phyloP scores from a whole-genome alignment of 345 rosid genomes.

The Syzygium oleosum region DNA sequence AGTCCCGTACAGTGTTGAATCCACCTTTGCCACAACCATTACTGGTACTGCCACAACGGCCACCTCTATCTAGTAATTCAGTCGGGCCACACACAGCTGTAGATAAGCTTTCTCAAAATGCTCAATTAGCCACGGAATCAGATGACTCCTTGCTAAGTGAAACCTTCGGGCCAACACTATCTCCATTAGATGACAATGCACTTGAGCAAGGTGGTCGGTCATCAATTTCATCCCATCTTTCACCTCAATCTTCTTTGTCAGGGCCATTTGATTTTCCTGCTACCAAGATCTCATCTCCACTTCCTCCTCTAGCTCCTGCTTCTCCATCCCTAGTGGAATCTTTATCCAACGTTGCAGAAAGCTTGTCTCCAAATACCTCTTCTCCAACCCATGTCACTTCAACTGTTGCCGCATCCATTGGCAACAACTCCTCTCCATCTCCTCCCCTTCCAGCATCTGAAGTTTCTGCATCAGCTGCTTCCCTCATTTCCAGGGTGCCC shows the following conservation, averaged over 20 bases:
- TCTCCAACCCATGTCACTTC: background rate
- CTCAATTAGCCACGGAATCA: background rate
- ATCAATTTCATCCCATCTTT: background rate
- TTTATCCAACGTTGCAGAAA: background rate
- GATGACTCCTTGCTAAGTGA: background rate
- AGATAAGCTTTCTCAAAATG: background rate
- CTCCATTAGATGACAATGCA: background rate
- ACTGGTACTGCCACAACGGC: background rate
- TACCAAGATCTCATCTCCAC: background rate
- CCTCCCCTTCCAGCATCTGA: conserved; percentile 3
- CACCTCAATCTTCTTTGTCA: background rate
- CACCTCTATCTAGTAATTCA: background rate
- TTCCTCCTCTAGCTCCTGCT: background rate
- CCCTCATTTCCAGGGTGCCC: background rate
- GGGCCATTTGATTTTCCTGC: background rate
- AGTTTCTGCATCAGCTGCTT: background rate
- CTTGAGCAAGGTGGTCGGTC: background rate
- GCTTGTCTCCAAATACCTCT: background rate
- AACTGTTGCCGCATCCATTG: background rate
- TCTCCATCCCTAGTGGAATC: background rate
- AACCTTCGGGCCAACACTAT: background rate
- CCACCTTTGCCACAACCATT: background rate
- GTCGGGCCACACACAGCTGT: background rate
- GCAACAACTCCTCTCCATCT: background rate
- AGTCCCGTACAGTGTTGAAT: conserved; percentile 8